phyloP scores from a whole-genome alignment of 1,284 basidiomycete genomes.

The Hymenochaete sp. region DNA sequence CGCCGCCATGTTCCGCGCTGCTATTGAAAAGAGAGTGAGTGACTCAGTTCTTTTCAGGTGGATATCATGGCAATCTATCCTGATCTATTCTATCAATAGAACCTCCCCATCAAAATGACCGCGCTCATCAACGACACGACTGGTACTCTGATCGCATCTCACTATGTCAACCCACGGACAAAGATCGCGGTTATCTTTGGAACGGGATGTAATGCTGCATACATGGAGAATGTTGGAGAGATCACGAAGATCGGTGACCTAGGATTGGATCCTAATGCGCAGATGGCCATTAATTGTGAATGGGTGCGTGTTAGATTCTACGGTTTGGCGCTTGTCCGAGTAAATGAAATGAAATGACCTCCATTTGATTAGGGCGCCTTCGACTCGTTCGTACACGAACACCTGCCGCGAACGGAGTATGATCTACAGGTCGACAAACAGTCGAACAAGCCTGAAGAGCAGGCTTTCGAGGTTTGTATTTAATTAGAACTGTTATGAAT shows the following conservation, averaged over 20 bases:
- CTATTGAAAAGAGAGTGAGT: conserved; percentile 67
- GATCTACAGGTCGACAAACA: conserved; percentile 87
- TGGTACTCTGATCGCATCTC: conserved; percentile 92
- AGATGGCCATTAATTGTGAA: conserved; percentile 98
- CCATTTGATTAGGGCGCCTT: conserved; percentile 74
- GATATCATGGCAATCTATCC: conserved; percentile 4
- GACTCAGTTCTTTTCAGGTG: not conserved
- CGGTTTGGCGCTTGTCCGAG: too few relatives aligned
- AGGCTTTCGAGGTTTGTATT: conserved; percentile 69
- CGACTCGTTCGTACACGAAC: conserved; percentile 92
- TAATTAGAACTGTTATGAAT: not conserved
- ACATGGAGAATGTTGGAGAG: conserved; percentile 80
- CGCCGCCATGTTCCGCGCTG: conserved; percentile 83
- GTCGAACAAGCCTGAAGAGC: conserved; percentile 95
- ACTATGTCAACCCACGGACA: conserved; percentile 88
- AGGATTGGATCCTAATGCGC: conserved; percentile 56
- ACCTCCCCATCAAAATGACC: conserved; percentile 68
- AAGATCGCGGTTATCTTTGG: conserved; percentile 96
- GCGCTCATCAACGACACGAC: conserved; percentile 97
- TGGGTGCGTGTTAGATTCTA: conserved; percentile 59
- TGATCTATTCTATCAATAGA: conserved; percentile 29
- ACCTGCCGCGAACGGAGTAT: conserved; percentile 91
- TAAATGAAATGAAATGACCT: not conserved
- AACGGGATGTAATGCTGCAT: conserved; percentile 97
- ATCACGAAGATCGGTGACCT: conserved; percentile 75